Evolutionary conservation across 495 filamentous ascomycete genomes (phyloP).

Genomic region (Penicillium angulare): DNA sequence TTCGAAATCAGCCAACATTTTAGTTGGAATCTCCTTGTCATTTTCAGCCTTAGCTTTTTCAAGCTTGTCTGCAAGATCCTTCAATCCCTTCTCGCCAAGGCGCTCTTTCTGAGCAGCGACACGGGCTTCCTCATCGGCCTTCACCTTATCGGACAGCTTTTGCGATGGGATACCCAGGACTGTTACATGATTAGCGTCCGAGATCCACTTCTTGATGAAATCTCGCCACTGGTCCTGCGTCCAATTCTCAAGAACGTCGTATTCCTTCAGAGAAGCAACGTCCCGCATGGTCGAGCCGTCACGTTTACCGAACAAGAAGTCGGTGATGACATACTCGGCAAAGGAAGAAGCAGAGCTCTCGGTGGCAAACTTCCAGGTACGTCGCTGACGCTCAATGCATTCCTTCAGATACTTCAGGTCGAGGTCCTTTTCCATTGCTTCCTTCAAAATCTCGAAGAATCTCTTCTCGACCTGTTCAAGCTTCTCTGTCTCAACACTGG

Average conservation of each 20-base stretch:
- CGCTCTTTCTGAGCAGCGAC: slow-evolving; percentile 56
- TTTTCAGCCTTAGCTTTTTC: slow-evolving; percentile 78
- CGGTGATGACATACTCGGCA: slow-evolving; percentile 77
- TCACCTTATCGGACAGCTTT: slow-evolving; percentile 66
- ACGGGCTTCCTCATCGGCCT: slow-evolving; percentile 63
- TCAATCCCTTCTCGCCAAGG: slow-evolving; percentile 65
- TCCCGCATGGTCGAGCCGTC: slow-evolving; percentile 78
- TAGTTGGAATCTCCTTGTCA: slow-evolving; percentile 73
- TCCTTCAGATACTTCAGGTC: slow-evolving; percentile 88
- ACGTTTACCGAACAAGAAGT: slow-evolving; percentile 85
- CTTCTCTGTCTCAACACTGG: slow-evolving; percentile 82
- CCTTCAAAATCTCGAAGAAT: slow-evolving; percentile 78
- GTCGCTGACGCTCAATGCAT: slow-evolving; percentile 73
- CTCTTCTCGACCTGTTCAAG: slow-evolving; percentile 79
- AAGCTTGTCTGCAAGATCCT: slow-evolving; percentile 69
- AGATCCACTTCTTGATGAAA: slow-evolving; percentile 80
- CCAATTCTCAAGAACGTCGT: slow-evolving; percentile 78
- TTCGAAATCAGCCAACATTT: slow-evolving; percentile 72
- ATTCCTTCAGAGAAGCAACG: slow-evolving; percentile 65
- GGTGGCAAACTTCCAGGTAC: slow-evolving; percentile 73
- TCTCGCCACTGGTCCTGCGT: slow-evolving; percentile 75
- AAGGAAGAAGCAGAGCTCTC: slow-evolving; percentile 76
- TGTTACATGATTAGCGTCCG: slow-evolving; percentile 80
- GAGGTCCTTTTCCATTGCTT: slow-evolving; percentile 73
- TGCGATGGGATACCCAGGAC: slow-evolving; percentile 82